Conservation (phyloP, 176 grass and related monocot genomes). For the Triticum timopheevii region DNA sequence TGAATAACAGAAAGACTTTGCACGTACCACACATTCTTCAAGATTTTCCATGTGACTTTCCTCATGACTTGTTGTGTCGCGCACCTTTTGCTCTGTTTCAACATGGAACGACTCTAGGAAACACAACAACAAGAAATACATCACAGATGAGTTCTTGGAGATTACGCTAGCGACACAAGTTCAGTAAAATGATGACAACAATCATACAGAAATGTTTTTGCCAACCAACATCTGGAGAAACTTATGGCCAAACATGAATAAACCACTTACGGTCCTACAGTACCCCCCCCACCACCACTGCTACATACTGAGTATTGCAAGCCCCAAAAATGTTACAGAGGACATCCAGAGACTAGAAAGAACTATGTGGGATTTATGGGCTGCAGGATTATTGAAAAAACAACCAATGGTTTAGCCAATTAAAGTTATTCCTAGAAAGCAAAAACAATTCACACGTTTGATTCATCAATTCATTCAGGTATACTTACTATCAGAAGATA, state of each 20-base stretch:
- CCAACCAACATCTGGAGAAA: constrained; percentile 10
- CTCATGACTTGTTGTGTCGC: constrained; percentile 3
- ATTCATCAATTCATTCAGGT: constrained; percentile 2
- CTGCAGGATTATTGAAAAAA: constrained; percentile 8
- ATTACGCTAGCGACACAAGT: constrained; percentile 11
- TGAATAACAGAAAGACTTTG: constrained; percentile 8
- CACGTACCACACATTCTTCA: constrained; percentile 78
- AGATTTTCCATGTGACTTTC: constrained; percentile 72
- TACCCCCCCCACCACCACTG: not conserved
- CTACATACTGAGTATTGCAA: constrained; percentile 2
- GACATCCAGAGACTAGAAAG: not conserved
- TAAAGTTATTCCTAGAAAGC: constrained; percentile 13
- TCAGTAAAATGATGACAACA: constrained; percentile 10
- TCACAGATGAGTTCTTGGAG: not conserved
- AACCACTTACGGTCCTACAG: not conserved
- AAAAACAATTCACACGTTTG: constrained; percentile 16
- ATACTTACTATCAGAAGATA: constrained; percentile 41
- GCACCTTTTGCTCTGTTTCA: constrained; percentile 20
- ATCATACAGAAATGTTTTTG: not conserved
- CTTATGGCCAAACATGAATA: not conserved
- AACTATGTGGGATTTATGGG: not conserved
- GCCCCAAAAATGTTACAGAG: not conserved
- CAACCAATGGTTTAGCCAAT: not conserved
- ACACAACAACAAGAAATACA: constrained; percentile 18
- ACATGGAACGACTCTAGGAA: constrained; percentile 31